Evolutionary conservation across 2,329 filamentous ascomycete genomes (phyloP), one percentile per base, ranked within the genome.

Genomic region (Diaporthe destruens): DNA sequence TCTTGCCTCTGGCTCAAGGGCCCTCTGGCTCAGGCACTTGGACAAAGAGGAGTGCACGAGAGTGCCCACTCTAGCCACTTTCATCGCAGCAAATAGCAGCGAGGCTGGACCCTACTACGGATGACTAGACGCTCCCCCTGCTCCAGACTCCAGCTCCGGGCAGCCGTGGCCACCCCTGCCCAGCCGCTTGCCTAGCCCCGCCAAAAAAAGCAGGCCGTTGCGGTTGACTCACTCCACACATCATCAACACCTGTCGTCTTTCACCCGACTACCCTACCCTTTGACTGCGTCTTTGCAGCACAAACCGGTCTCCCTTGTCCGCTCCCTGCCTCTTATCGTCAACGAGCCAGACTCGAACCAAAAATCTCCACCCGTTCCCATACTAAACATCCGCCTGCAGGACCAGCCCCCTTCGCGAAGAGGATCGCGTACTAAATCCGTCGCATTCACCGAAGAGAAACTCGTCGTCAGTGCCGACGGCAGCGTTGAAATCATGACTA

Each of bases 391-490:
- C 75, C 34, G 51, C 44, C n/a, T 4, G 20, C 54, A 75, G 73
- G 73, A 75, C 49, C 77, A 77, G 65, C 78, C 81, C 78, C 88
- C 91, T 79, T n/a, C 49, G 39, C 88, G 89, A 81, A 95, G 93
- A 53, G 23, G 18, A 84, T 91, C 92, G 80, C 93, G 95, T 14
- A 51, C 47, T 85, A 98, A 98, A 86, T 97, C 94, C 59, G 96
- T 98, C 80, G 92, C 95, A 76, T 98, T 98, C 84, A 95, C 92
- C 81, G 93, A 96, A 84, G 94, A 94, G 80, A 90, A 94, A 79
- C 89, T 93, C 77, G 91, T 98, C 79, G 95, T 98, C 82, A 94
- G 97, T 86, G 90, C 91, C 84, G 94, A 98, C 88, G 96, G 96
- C 79, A 90, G 92, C 81, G 91, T 98, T 81, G 94, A 90, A 79